Percentiles rank a stretch among this genome's conserved stretches.
Evolutionary conservation across 441 rosid species (phyloP).

Genomic region (Viola pubescens): DNA sequence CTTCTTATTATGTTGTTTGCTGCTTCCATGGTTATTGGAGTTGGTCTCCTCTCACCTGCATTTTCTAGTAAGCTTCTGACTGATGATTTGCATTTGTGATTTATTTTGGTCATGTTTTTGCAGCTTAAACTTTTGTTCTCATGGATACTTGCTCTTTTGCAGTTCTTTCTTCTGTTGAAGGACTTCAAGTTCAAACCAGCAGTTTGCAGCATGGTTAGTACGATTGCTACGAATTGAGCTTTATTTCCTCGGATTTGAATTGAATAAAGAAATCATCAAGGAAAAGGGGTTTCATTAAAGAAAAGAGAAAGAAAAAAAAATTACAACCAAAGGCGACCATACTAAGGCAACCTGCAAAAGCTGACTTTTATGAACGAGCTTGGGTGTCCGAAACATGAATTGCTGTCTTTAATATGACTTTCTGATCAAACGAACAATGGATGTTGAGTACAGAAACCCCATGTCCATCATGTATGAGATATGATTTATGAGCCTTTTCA

Average conservation of each 20-base stretch:
- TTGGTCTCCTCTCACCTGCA: slow-evolving; percentile 78
- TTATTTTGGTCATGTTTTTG: neutral
- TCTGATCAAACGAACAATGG: too few relatives aligned
- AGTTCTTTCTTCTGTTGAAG: slow-evolving; percentile 81
- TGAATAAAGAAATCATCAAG: neutral
- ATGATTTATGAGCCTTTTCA: too few relatives aligned
- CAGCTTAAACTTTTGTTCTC: slow-evolving; percentile 11
- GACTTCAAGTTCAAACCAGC: slow-evolving; percentile 42
- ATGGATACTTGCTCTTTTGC: slow-evolving; percentile 26
- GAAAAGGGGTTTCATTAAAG: neutral
- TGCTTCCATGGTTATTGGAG: slow-evolving; percentile 46
- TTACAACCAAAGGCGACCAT: neutral
- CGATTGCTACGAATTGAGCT: neutral
- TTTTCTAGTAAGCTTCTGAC: slow-evolving; percentile 48
- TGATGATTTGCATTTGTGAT: slow-evolving; percentile 4
- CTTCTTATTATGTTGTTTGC: slow-evolving; percentile 67
- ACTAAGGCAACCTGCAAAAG: too few relatives aligned
- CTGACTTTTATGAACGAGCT: too few relatives aligned
- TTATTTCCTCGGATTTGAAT: neutral
- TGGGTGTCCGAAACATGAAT: too few relatives aligned
- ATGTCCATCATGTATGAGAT: too few relatives aligned
- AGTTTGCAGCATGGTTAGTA: slow-evolving; percentile 50
- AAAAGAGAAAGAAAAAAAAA: neutral
- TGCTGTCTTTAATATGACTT: too few relatives aligned
- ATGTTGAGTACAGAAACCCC: too few relatives aligned